Conservation (phyloP, 2,329 filamentous ascomycete genomes). For the Cordyceps tenuipes region DNA sequence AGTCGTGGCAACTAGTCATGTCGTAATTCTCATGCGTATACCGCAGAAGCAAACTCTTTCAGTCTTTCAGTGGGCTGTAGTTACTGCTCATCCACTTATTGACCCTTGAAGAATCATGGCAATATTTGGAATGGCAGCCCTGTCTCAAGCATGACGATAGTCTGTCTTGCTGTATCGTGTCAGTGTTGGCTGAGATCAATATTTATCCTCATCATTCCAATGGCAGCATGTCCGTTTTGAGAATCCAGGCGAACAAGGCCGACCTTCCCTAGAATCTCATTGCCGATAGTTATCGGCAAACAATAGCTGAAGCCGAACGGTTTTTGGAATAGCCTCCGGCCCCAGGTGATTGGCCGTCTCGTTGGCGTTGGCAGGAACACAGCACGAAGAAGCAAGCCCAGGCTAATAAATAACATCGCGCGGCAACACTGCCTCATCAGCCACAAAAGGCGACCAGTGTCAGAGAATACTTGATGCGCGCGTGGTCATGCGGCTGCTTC, state of each 20-base stretch:
- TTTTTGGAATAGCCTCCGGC: neutral
- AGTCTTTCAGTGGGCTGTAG: no score
- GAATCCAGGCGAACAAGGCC: neutral
- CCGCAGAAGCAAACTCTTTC: no score
- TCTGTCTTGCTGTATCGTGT: neutral
- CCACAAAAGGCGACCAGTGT: neutral
- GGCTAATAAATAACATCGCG: neutral
- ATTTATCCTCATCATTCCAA: neutral
- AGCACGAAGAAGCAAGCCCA: neutral
- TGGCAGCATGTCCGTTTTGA: neutral
- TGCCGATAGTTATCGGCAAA: neutral
- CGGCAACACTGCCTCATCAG: neutral
- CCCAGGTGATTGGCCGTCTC: neutral
- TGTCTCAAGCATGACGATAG: neutral
- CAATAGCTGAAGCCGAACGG: conserved; percentile 1
- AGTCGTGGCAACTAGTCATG: neutral
- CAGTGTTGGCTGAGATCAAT: neutral
- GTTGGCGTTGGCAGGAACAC: neutral
- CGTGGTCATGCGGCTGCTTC: neutral
- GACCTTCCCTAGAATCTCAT: neutral
- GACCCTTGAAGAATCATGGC: no score
- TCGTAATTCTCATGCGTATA: neutral
- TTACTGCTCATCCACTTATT: no score
- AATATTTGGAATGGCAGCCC: neutral
- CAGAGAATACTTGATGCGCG: neutral